A percentile compares a stretch with the other conserved stretches of the same genome.
These are phyloP conservation scores for Auriscalpium orientale DNA, from an alignment of 768 basidiomycete genomes.

Conservation along the genomic window DNA sequence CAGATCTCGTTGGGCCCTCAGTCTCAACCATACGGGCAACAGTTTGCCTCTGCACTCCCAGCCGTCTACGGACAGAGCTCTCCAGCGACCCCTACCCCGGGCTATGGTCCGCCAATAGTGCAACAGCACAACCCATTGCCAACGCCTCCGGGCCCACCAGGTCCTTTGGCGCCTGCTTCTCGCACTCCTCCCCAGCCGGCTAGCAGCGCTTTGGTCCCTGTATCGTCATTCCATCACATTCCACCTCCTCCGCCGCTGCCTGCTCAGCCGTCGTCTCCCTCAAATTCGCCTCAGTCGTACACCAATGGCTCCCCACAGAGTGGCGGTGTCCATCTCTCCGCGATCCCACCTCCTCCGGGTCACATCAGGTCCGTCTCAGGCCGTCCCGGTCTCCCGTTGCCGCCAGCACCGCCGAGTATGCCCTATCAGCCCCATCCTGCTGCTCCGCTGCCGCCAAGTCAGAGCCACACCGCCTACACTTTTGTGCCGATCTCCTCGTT, in stretches of 20 bases:
- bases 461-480: constrained; percentile 11
- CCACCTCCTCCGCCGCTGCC: constrained; percentile 8
- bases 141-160: constrained; percentile 15
- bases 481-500: constrained; percentile 18
- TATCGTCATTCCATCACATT: constrained; percentile 7
- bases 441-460: constrained; percentile 7
- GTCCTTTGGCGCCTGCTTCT: constrained; percentile 12
- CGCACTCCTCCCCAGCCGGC: constrained; percentile 2
- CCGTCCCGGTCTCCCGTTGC: constrained; percentile 44
- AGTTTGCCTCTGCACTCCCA: background rate
- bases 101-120: background rate
- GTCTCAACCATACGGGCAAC: constrained; percentile 5
- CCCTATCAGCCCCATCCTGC: constrained; percentile 19
- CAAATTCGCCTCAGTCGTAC: constrained; percentile 2
- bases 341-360: constrained; percentile 3
- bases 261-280: constrained; percentile 6
- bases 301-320: background rate
- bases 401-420: constrained; percentile 27
- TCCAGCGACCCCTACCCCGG: background rate
- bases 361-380: constrained; percentile 24
- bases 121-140: constrained; percentile 12
- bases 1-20: background rate
- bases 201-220: background rate
- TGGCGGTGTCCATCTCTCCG: constrained; percentile 9
- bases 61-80: background rate